A percentile compares a stretch with the other conserved stretches of the same genome.
These are phyloP conservation scores for Leucaena leucocephala DNA, from an alignment of 306 rosid species.

Conservation along the genomic window DNA sequence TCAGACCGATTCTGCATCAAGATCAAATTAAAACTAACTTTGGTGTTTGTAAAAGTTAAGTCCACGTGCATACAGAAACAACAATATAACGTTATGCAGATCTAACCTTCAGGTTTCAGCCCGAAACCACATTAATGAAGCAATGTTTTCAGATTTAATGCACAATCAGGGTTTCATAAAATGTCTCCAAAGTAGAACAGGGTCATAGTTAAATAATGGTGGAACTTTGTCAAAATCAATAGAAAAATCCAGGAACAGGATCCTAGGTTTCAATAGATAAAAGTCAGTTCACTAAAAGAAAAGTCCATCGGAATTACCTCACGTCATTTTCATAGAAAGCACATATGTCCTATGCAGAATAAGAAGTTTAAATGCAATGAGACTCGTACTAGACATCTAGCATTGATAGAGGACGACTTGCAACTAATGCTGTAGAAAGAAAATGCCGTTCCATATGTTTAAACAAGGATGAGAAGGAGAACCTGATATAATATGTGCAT, in stretches of 20 bases:
- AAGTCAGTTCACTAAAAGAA: background rate
- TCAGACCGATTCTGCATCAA: constrained; percentile 79
- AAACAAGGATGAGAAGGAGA: constrained; percentile 26
- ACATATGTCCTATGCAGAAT: background rate
- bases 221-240: background rate
- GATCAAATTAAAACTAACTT: constrained; percentile 35
- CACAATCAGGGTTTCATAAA: background rate
- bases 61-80: background rate
- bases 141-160: background rate
- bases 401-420: background rate
- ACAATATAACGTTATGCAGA: background rate
- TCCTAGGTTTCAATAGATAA: background rate
- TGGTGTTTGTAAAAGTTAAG: constrained; percentile 3
- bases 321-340: background rate
- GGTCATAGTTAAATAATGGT: background rate
- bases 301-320: background rate
- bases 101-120: background rate
- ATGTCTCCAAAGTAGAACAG: background rate
- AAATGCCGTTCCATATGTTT: constrained; percentile 17
- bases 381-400: background rate
- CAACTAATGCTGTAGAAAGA: background rate
- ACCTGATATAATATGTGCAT: constrained; percentile 95
- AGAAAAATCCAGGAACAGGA: background rate
- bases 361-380: background rate
- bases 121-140: background rate